These are phyloP conservation scores for Xylaria venustula DNA, from an alignment of 495 filamentous ascomycete species.

Conservation along the genomic window DNA sequence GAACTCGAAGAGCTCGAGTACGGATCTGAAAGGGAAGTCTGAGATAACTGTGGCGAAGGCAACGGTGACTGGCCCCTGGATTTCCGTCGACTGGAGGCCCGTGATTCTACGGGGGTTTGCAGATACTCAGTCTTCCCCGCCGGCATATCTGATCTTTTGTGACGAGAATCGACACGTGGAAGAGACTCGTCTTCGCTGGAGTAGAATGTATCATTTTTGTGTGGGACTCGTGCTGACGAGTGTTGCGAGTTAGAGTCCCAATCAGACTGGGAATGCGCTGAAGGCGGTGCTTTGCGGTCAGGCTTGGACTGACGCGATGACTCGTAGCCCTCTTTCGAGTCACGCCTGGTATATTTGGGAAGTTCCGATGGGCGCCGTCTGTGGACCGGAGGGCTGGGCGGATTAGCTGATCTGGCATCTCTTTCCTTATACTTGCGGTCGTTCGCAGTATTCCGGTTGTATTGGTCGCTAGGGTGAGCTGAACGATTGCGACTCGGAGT, in stretches of 20 bases:
- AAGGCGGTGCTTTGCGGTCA: conserved; percentile 11
- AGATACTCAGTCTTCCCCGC: conserved; percentile 7
- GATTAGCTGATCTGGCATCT: conserved; percentile 6
- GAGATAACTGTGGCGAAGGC: conserved; percentile 23
- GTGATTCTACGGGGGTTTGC: conserved; percentile 13
- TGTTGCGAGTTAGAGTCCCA: conserved; percentile 20
- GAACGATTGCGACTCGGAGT: conserved; percentile 22
- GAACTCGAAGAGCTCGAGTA: conserved; percentile 25
- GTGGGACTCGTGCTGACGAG: conserved; percentile 16
- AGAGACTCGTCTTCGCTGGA: conserved; percentile 29
- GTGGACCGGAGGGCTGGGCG: conserved; percentile 24
- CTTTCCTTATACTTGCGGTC: conserved; percentile 27
- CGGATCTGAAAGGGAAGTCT: conserved; percentile 19
- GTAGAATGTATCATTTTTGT: conserved; percentile 21
- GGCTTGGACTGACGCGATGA: conserved; percentile 13
- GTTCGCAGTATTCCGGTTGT: conserved; percentile 19
- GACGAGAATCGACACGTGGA: conserved; percentile 10
- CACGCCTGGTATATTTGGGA: conserved; percentile 15
- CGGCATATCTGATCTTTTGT: conserved; percentile 15
- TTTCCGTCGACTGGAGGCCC: conserved; percentile 16
- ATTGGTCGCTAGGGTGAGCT: conserved; percentile 19
- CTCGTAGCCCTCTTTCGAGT: conserved; percentile 18
- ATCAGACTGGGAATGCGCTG: conserved; percentile 17
- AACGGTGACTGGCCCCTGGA: conserved; percentile 23
- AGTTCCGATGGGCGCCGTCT: conserved; percentile 26